These are phyloP conservation scores for Penicillium cataractarum DNA, from an alignment of 495 filamentous ascomycete species.

Conservation along the genomic window DNA sequence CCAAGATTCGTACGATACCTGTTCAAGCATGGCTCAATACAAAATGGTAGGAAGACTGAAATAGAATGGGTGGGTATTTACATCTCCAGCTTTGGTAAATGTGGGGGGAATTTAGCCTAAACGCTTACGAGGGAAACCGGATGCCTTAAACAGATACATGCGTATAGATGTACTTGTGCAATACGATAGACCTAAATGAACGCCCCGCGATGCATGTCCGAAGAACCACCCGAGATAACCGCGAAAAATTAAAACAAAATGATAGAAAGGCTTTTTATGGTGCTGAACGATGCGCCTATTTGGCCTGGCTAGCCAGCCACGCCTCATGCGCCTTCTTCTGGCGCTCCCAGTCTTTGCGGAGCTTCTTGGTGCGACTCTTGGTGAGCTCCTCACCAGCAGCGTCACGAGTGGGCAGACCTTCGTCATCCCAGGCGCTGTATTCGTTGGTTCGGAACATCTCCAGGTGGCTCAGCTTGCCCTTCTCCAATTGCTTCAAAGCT, in stretches of 20 bases:
- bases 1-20: not conserved
- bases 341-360: constrained; percentile 88
- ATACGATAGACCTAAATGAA: constrained; percentile 10
- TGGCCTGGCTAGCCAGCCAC: constrained; percentile 51
- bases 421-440: constrained; percentile 81
- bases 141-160: not conserved
- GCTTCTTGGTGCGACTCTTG: constrained; percentile 80
- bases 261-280: constrained; percentile 7
- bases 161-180: not conserved
- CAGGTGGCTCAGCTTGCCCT: constrained; percentile 68
- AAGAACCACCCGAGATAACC: constrained; percentile 22
- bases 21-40: not conserved
- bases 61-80: not conserved
- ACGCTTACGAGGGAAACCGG: not conserved
- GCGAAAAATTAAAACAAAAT: constrained; percentile 2
- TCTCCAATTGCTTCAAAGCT: constrained; percentile 62
- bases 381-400: constrained; percentile 76
- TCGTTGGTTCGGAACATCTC: constrained; percentile 77
- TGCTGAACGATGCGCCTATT: constrained; percentile 20
- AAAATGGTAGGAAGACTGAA: not conserved
- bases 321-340: constrained; percentile 87
- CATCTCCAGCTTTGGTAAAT: not conserved
- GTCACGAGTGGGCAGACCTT: constrained; percentile 81
- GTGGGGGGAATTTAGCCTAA: not conserved
- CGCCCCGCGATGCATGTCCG: constrained; percentile 25